Base-by-base conservation (phyloP, 495 filamentous ascomycete genomes). In the Baudoinia panamericana region DNA sequence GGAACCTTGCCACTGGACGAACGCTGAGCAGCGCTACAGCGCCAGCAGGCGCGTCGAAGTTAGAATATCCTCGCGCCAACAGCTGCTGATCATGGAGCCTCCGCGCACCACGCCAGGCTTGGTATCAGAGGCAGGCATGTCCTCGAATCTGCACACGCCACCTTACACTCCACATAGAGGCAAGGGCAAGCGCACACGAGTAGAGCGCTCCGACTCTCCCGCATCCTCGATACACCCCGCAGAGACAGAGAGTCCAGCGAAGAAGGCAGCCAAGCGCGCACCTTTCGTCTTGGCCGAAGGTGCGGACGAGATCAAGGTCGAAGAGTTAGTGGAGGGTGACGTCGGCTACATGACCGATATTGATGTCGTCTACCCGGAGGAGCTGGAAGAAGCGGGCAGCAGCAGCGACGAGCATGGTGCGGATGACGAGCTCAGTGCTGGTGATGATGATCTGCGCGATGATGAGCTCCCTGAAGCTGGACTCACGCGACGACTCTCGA, bases 191-290 rank as follows among this genome's bases (percentile, higher is more conserved):
- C 30, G 39, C 5, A n/a, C n/a, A n/a, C 29, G 17, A 22, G 20
- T 36, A 22, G 29, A 32, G 11, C 45, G 45, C 21, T 18, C 28
- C 38, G 39, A 29, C 31, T 48, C 45, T 5, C 45, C 45, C 29
- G 45, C 45, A 3, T 46, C 43, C n/a, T n/a, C n/a, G n/a, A 24
- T 48, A 22, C 45, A 48, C 15, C 36, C 45, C n/a, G 21, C 18
- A 29, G 38, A 41, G 15, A 48, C 45, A 8, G 22, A 7, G 11
- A 48, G 45, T 16, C 43, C 43, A 3, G 25, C 43, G 3, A 46
- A 46, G 27, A 39, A 31, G 20, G 19, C 36, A 4, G 25, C 43
- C 8, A 21, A 40, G 20, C 23, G 17, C 24, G 23, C 11, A 16
- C 16, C 17, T n/a, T n/a, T n/a, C n/a, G n/a, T n/a, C n/a, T n/a